phyloP scores from a whole-genome alignment of 2,329 filamentous ascomycete species.

The Chaetomiaceae sp. region DNA sequence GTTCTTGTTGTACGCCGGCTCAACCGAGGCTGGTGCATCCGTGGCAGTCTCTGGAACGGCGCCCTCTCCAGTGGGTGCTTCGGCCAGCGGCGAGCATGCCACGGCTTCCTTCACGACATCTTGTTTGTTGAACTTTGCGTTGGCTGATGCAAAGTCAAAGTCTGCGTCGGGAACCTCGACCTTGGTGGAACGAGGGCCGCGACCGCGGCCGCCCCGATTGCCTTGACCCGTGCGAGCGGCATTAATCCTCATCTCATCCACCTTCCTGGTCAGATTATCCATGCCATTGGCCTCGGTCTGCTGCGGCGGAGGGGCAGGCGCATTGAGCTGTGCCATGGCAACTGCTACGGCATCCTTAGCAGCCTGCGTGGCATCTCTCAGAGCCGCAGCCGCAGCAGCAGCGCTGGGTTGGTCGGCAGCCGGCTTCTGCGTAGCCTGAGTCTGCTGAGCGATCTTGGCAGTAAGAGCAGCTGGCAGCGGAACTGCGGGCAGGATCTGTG shows the following conservation, averaged over 20 bases:
- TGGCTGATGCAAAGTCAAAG: constrained; percentile 84
- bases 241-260: constrained; percentile 70
- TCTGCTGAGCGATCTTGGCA: constrained; percentile 28
- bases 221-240: constrained; percentile 49
- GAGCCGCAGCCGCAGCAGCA: constrained; percentile 37
- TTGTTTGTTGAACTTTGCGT: constrained; percentile 85
- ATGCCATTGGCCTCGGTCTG: constrained; percentile 45
- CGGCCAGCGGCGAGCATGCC: constrained; percentile 64
- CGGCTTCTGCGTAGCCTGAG: constrained; percentile 34
- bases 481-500: constrained; percentile 60
- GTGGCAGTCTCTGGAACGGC: constrained; percentile 25
- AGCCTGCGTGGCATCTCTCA: constrained; percentile 67
- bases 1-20: constrained; percentile 74
- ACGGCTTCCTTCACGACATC: constrained; percentile 86
- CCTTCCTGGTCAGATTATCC: constrained; percentile 69
- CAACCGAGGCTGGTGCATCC: constrained; percentile 41
- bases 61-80: constrained; percentile 41
- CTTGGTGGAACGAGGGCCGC: constrained; percentile 54
- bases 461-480: constrained; percentile 52
- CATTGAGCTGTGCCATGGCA: constrained; percentile 70
- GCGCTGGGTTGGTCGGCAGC: constrained; percentile 36
- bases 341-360: constrained; percentile 74
- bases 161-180: constrained; percentile 87
- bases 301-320: constrained; percentile 31
- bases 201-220: constrained; percentile 43